Percentiles rank a stretch among this genome's conserved stretches.
Conservation (phyloP, 139 green algal genomes). For the Chlorella vulgaris region DNA sequence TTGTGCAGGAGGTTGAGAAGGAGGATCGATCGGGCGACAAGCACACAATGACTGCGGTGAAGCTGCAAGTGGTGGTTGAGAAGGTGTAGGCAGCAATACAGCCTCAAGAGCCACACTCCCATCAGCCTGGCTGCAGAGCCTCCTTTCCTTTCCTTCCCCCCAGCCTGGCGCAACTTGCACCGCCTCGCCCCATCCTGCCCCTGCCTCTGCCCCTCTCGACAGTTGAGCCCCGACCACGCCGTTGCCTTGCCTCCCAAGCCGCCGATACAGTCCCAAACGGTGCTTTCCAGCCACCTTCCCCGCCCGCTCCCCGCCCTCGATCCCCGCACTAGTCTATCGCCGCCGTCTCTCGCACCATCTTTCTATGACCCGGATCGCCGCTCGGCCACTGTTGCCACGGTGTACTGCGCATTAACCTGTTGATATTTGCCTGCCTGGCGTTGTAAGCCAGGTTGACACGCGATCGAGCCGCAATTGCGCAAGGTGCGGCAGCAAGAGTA, state of each 20-base stretch:
- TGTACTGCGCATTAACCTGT: too few species aligned
- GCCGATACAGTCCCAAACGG: neutral
- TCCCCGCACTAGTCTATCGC: neutral
- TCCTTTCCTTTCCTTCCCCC: neutral
- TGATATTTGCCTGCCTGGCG: too few species aligned
- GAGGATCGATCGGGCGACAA: slow-evolving; percentile 34
- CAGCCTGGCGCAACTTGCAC: neutral
- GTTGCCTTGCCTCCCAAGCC: neutral
- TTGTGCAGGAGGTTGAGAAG: slow-evolving; percentile 46
- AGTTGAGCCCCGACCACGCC: neutral
- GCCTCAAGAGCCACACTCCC: neutral
- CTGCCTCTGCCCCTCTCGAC: neutral
- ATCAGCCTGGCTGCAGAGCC: neutral
- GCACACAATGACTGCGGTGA: slow-evolving; percentile 46
- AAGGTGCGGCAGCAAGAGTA: too few species aligned
- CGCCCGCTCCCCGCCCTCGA: neutral
- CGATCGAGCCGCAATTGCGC: too few species aligned
- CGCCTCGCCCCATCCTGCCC: neutral
- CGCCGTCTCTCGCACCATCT: neutral
- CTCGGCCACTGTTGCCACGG: too few species aligned
- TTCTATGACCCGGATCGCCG: too few species aligned
- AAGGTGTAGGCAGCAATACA: slow-evolving; percentile 19
- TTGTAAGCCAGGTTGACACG: too few species aligned
- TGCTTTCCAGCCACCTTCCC: neutral
- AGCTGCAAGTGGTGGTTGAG: slow-evolving; percentile 41